Evolutionary conservation across 1,139 yeast species (phyloP).

Genomic region (Taiozyma sp.): DNA sequence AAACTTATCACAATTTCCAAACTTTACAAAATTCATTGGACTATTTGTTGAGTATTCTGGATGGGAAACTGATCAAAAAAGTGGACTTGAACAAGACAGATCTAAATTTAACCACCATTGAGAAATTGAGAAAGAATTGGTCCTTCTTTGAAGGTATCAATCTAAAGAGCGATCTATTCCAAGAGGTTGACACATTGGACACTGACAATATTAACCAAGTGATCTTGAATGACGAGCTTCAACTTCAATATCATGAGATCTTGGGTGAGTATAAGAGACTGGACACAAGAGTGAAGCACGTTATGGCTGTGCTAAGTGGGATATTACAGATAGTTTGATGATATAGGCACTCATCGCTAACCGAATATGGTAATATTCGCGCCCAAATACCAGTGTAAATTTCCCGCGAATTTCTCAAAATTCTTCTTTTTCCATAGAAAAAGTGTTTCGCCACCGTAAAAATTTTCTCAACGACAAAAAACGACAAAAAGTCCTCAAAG

Average conservation of each 20-base stretch:
- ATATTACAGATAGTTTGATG: neutral
- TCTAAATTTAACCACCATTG: slow-evolving; percentile 32
- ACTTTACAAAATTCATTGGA: slow-evolving; percentile 42
- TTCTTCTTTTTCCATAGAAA: too few species aligned
- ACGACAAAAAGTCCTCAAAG: too few species aligned
- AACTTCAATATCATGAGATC: slow-evolving; percentile 40
- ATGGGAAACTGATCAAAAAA: slow-evolving; percentile 49
- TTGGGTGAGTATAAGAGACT: slow-evolving; percentile 1
- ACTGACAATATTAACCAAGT: slow-evolving; percentile 21
- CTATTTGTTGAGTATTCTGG: slow-evolving; percentile 43
- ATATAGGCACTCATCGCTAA: too few species aligned
- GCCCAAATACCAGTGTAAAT: too few species aligned
- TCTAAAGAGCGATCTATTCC: slow-evolving; percentile 27
- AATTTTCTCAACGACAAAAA: too few species aligned
- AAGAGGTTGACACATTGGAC: slow-evolving; percentile 15
- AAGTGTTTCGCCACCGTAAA: too few species aligned
- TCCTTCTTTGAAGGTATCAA: slow-evolving; percentile 40
- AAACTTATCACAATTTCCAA: slow-evolving; percentile 31
- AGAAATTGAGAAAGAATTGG: slow-evolving; percentile 49
- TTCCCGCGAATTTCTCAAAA: too few species aligned
- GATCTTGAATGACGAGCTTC: slow-evolving; percentile 36
- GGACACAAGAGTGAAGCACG: neutral
- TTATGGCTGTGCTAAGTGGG: neutral
- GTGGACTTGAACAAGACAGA: slow-evolving; percentile 27
- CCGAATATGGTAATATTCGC: slow-evolving; percentile 1